Evolutionary conservation across 306 rosid species (phyloP), one percentile per base, ranked within the genome.

Genomic region (Prunus dulcis): DNA sequence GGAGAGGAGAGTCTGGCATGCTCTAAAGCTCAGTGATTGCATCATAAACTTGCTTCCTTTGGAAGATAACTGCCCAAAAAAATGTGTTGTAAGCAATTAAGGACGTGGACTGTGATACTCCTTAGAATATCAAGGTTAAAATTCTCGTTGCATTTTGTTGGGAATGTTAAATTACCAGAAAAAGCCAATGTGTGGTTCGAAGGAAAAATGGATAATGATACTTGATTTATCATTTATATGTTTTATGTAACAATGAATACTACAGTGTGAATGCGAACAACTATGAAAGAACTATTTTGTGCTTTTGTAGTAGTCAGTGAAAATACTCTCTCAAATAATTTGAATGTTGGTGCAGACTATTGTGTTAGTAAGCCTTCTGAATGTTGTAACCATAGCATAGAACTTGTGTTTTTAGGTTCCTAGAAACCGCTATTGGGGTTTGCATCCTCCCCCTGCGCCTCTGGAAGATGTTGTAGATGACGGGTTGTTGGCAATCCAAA

Each of bases 391-490:
- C 70, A 69, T 83, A 78, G 72, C 57, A 71, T 80, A 86, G 86
- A 81, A 80, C 80, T 85, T 80, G 46, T 66, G 74, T 80, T 82
- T 86, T 81, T 86, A 95, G 98, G 97, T 92, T 87, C 97, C 98
- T 70, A 88, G 98, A 87, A 92, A 90, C 78, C 88, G 97, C 55
- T 95, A 95, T 83, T 95, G 98, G 98, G 97, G 96, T 82, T 86
- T 95, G 96, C 98, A 95, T 92, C 98, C 98, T 61, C 98, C 98
- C 50, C 98, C 98, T 46, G 89, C 91, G 34, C 97, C 97, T 78
- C 91, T 95, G 83, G 98, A 92, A 90, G 97, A 92, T 84, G 97
- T 95, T 72, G 88, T 95, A 51, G 98, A 90, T 84, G 96, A 90
- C 68, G 98, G 98, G 69, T 84, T 95, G 81, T 75, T 78, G 93